phyloP scores from a whole-genome alignment of 768 basidiomycete species.

The Tylopilus vinaceipallidus region DNA sequence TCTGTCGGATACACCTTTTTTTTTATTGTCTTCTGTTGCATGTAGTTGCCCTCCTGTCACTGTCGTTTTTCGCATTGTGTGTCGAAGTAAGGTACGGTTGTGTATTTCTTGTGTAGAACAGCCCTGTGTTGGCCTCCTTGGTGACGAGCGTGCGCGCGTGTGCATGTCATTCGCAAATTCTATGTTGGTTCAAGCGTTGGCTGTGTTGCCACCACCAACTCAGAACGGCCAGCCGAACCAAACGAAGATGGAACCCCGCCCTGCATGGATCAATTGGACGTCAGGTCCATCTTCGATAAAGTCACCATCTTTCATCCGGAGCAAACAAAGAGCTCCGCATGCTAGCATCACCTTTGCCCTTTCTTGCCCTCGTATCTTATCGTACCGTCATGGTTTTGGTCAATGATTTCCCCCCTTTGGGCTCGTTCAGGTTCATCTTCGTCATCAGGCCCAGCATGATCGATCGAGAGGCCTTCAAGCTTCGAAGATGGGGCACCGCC shows the following conservation, averaged over 20 bases:
- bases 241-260: neutral
- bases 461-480: no score
- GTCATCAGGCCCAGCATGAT: no score
- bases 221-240: neutral
- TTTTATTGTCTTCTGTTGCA: constrained; percentile 14
- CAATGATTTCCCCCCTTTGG: no score
- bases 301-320: no score
- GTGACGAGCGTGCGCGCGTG: constrained; percentile 1
- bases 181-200: neutral
- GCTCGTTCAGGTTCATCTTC: no score
- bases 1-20: constrained; percentile 15
- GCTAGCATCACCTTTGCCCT: no score
- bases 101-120: constrained; percentile 23
- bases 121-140: constrained; percentile 1
- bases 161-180: constrained; percentile 1
- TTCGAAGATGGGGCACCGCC: no score
- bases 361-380: no score
- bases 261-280: no score
- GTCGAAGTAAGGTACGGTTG: constrained; percentile 1
- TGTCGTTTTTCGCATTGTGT: neutral
- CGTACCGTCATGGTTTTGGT: no score
- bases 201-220: neutral
- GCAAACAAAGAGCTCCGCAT: no score
- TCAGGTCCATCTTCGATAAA: no score
- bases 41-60: constrained; percentile 16